Evolutionary conservation across 1,139 yeast genomes (phyloP), one percentile per base, ranked within the genome.

Genomic region (Arxiozyma telluris): DNA sequence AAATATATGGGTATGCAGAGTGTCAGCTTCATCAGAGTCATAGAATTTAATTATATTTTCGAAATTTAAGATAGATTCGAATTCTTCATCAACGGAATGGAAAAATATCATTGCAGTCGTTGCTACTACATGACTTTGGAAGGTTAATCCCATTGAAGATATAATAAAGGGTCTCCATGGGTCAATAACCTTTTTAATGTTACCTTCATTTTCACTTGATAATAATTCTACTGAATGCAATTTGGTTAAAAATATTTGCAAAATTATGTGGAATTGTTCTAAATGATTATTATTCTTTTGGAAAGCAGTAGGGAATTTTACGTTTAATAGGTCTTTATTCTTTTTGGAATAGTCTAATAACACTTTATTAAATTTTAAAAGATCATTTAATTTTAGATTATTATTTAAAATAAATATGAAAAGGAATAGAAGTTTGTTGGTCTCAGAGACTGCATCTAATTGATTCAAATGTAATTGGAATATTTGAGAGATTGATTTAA

Each of bases 291-390:
- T 63, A 58, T 77, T 78, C 1, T 64, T 21, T 50, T 76, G 75
- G 7, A 71, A 65, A 2, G 83, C 79, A 42, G 63, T 69, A 0
- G 83, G 83, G 54, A 78, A 76, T 7, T 65, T 63, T 1, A 73
- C 57, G 0, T 58, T 50, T 18, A 58, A 56, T 48, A 69, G 61
- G 7, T 67, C 55, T 7, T 53, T 44, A 17, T 23, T 22, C 8
- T 17, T 46, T 17, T 6, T 46, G 21, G 49, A 21, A 46, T 34
- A 46, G 1, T 46, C 20, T 21, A 34, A 12, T 22, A 46, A 38
- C 43, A 46, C 20, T 12, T 34, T 21, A 46, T 46, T 46, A 27
- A 46, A 46, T n/a, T 46, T 38, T 22, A 46, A 46, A 21, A 46
- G 22, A n/a, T 46, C 42, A 43, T 49, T 52, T 45, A 54, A 21